Base-by-base conservation (phyloP, 805 yeast species). In the Lipomyces orientalis region DNA sequence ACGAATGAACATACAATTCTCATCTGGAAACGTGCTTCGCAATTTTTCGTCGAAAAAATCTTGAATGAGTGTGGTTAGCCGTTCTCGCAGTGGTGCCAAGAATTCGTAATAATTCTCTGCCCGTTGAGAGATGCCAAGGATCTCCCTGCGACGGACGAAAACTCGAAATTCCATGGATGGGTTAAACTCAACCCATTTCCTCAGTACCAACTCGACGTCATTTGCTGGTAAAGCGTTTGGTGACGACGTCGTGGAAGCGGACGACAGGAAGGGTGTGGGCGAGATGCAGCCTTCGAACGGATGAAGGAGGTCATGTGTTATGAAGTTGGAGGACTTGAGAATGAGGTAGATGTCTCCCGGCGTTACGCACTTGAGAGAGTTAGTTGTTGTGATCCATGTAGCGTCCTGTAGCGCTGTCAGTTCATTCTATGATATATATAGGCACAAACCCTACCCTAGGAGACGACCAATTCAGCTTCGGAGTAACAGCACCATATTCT, bases 381-480 rank as follows among this genome's bases (percentile, higher is more conserved):
- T 90, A 39, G 90, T 87, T 1, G 95, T 84, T 74, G 90, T 79
- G 25, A 95, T 94, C 99, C 98, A 95, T 0, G 88, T 85, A 1
- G 98, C 91, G 79, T 95, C 99, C 75, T 88, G 46, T 12, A 33
- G 33, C 49, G 4, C 3, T 1, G 35, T 29, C 34, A 61, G 19
- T 16, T 49, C 22, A 31, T 29, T 43, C 34, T 9, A 22, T 10
- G 19, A 34, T n/a, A 31, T 25, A 9, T 62, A 22, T 39, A n/a
- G 2, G 22, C 12, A 37, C 9, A 37, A 8, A 14, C n/a, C 63
- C 9, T 55, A 68, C 71, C 54, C 67, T 89, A 0, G 99, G 99
- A 1, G 97, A 90, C 0, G 98, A 92, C 99, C 99, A 95, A 81
- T 95, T 95, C 73, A 94, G 80, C 75, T 95, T 95, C 0, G 98